A percentile compares a stretch with the other conserved stretches of the same genome.
phyloP scores from a whole-genome alignment of 371 early-diverging fungal species.

The Mucor ambiguus region DNA sequence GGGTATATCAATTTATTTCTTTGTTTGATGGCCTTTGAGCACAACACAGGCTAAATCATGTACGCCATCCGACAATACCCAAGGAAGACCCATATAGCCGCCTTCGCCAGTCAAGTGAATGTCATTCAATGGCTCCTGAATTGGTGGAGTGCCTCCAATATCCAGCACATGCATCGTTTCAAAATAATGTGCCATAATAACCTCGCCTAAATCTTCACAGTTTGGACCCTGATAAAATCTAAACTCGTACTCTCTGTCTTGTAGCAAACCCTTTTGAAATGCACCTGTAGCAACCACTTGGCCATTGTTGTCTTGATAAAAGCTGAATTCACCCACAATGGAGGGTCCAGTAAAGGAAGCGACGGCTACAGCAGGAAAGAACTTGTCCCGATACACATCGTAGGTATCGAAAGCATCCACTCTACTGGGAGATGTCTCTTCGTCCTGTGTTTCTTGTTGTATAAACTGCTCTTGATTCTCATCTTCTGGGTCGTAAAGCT shows the following conservation, averaged over 20 bases:
- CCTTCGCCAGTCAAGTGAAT: conserved; percentile 4
- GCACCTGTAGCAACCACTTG: conserved; percentile 13
- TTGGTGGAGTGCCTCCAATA: conserved; percentile 11
- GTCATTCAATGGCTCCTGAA: conserved; percentile 8
- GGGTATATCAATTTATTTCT: not conserved
- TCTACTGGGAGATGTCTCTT: not conserved
- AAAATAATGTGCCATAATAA: conserved; percentile 1
- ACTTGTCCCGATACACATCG: not conserved
- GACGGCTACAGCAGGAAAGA: conserved; percentile 9
- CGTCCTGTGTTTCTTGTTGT: not conserved
- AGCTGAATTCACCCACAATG: conserved; percentile 16
- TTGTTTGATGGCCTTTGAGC: conserved; percentile 2
- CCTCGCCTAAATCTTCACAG: conserved; percentile 8
- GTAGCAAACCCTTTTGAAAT: conserved; percentile 9
- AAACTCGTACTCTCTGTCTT: conserved; percentile 9
- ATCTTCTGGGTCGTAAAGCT: not conserved
- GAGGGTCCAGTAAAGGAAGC: conserved; percentile 17
- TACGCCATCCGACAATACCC: conserved; percentile 10
- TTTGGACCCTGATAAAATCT: conserved; percentile 12
- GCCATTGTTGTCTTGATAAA: conserved; percentile 15
- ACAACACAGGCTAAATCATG: conserved; percentile 20
- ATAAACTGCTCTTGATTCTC: not conserved
- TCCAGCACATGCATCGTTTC: not conserved
- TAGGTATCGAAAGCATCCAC: not conserved
- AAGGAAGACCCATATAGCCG: conserved; percentile 10